Evolutionary conservation across 805 yeast genomes (phyloP), one percentile per base, ranked within the genome.

Genomic region (Dipodascus geniculatus): DNA sequence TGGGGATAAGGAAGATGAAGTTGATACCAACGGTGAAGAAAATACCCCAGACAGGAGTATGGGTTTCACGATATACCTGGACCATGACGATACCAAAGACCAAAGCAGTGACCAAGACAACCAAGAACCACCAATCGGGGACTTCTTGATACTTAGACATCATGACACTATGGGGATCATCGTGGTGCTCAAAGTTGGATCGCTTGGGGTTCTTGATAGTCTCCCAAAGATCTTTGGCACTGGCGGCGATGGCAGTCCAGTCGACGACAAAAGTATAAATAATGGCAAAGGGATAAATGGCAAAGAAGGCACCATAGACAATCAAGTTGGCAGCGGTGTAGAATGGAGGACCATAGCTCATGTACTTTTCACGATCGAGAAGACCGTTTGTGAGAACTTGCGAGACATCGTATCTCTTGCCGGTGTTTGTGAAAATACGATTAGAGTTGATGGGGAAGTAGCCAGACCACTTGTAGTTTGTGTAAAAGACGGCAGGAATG

Each of bases 61-160:
- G 51, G 1, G 58, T 54, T 14, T 62, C 62, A 6, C 20, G 17
- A 51, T 57, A 60, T 23, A 56, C 55, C 44, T 54, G 54, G 11
- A 60, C 56, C 48, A 53, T 55, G n/a, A 60, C 50, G 44, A 59
- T 56, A 8, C 58, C 61, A 23, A 60, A 54, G 0, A 68, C 65
- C 48, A 62, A 74, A 67, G 74, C 65, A 38, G 75, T 67, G 1
- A 70, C 57, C 3, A 79, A 68, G 24, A 80, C 69, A 16, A 70
- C 55, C 16, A 77, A 52, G 23, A 76, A 82, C 85, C 87, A 81
- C 80, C 81, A 79, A 56, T 79, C 83, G 1, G 90, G 90, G 23
- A 81, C 86, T 57, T 82, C 86, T 24, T 74, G 74, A 63, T 82
- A 82, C 8, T 53, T 49, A 9, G 60, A 35, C 54, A 60, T 58